Evolutionary conservation across 1,139 yeast species (phyloP).

Genomic region (Scheffersomyces stambukii): DNA sequence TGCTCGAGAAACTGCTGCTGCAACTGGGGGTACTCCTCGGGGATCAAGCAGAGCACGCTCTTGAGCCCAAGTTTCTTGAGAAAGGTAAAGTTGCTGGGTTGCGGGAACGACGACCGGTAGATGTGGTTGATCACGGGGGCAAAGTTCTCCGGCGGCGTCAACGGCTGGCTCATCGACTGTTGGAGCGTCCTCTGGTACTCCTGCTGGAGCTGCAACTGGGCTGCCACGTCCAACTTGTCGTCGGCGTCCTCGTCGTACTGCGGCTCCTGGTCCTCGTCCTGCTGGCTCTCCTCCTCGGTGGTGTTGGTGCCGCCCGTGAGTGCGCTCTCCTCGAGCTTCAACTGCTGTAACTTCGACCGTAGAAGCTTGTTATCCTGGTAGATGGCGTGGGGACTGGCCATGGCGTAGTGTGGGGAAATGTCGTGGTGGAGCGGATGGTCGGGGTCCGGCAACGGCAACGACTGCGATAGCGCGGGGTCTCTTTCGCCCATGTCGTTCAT

Average conservation of each 20-base stretch:
- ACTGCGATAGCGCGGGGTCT: neutral
- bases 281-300: constrained; percentile 18
- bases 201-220: constrained; percentile 19
- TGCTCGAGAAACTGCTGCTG: constrained; percentile 59
- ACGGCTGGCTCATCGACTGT: constrained; percentile 13
- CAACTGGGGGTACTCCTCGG: constrained; percentile 85
- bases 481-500: neutral
- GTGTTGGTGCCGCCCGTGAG: constrained; percentile 15
- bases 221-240: constrained; percentile 33
- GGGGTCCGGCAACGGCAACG: constrained; percentile 3
- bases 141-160: constrained; percentile 88
- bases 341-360: constrained; percentile 31
- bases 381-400: constrained; percentile 8
- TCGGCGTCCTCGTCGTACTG: constrained; percentile 42
- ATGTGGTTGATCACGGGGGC: constrained; percentile 76
- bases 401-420: constrained; percentile 16
- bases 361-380: constrained; percentile 23
- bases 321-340: constrained; percentile 19
- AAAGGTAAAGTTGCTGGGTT: constrained; percentile 74
- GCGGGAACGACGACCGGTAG: constrained; percentile 87
- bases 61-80: constrained; percentile 59
- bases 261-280: constrained; percentile 16
- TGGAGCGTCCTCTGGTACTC: constrained; percentile 12
- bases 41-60: constrained; percentile 77
- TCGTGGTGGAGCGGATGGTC: constrained; percentile 9